Percentiles rank a stretch among this genome's conserved stretches.
Conservation (phyloP, 306 rosid species). For the Trifolium fragiferum region DNA sequence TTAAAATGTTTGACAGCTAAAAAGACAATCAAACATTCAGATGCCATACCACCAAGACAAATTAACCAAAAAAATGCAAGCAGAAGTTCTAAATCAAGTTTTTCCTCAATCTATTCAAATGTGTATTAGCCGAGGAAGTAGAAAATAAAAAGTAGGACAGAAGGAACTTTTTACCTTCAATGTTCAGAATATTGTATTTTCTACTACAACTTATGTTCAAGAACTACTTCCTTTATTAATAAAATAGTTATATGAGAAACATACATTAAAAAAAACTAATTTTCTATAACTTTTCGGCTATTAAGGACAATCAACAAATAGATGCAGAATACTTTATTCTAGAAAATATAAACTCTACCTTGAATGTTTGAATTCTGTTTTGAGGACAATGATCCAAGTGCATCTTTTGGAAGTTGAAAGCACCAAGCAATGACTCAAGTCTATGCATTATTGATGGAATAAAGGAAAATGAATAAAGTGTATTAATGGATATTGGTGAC, state of each 20-base stretch:
- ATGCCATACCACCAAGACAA: conserved; percentile 1
- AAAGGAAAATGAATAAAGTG: conserved; percentile 67
- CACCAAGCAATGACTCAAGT: conserved; percentile 68
- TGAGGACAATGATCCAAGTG: conserved; percentile 61
- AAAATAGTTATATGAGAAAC: not conserved
- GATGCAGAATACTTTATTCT: not conserved
- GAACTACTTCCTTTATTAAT: conserved; percentile 12
- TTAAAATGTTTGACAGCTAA: not conserved
- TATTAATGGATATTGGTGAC: conserved; percentile 66
- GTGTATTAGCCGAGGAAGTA: not conserved
- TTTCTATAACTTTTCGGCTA: not conserved
- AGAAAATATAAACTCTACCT: conserved; percentile 52
- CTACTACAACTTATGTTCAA: not conserved
- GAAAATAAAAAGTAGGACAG: not conserved
- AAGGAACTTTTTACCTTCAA: not conserved
- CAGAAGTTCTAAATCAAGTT: conserved; percentile 6
- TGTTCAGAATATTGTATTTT: conserved; percentile 15
- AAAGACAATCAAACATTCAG: not conserved
- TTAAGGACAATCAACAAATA: not conserved
- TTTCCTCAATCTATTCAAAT: not conserved
- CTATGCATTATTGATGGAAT: conserved; percentile 84
- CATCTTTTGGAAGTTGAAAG: conserved; percentile 64
- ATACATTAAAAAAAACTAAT: not conserved
- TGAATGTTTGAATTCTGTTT: conserved; percentile 58
- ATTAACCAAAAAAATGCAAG: conserved; percentile 17